A percentile compares a stretch with the other conserved stretches of the same genome.
Conservation (phyloP, 75 land plant genomes). For the Pseudotsuga menziesii region DNA sequence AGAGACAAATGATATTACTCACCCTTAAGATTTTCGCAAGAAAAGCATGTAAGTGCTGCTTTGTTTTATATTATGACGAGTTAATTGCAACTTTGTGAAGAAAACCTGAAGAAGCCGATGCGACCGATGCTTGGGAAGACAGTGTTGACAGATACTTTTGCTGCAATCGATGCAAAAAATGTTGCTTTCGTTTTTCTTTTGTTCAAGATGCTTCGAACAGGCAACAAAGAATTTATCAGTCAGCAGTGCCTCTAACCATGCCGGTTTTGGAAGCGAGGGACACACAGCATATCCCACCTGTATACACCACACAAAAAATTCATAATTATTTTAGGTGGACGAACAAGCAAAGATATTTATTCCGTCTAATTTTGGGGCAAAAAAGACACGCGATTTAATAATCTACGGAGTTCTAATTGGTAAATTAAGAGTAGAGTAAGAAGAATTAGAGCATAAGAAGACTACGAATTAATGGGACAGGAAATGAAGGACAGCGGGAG, state of each 20-base stretch:
- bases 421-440: too few relatives aligned
- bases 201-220: conserved; percentile 11
- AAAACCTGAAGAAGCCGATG: conserved; percentile 27
- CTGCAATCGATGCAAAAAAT: conserved; percentile 24
- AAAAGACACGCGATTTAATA: too few relatives aligned
- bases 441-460: too few relatives aligned
- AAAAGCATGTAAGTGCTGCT: background rate
- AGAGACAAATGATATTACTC: background rate
- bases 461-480: too few relatives aligned
- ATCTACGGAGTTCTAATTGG: too few relatives aligned
- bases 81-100: background rate
- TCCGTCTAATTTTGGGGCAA: too few relatives aligned
- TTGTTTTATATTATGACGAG: background rate
- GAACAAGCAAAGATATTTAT: too few relatives aligned
- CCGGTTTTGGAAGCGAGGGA: conserved; percentile 16
- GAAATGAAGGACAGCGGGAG: too few relatives aligned
- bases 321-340: too few relatives aligned
- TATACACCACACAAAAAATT: background rate
- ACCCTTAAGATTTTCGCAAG: background rate
- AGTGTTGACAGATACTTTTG: conserved; percentile 23
- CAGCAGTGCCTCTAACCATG: conserved; percentile 27
- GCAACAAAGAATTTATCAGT: conserved; percentile 20
- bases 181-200: conserved; percentile 24
- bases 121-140: conserved; percentile 17
- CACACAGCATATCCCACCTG: conserved; percentile 10